Evolutionary conservation across 2,329 filamentous ascomycete genomes (phyloP).

Genomic region (Penicillium sp.): DNA sequence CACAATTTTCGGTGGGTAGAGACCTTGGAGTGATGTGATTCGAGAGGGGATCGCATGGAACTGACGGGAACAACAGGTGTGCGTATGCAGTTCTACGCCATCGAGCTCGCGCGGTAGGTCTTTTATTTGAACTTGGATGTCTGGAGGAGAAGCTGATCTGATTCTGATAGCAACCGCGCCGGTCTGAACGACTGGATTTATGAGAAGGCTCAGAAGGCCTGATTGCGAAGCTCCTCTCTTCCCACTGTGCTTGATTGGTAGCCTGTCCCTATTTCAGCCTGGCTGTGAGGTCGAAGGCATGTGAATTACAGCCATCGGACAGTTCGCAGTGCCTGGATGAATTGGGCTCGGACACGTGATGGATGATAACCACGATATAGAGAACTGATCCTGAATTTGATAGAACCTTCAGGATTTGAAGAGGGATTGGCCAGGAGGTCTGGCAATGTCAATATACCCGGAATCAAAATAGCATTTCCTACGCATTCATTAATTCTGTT

Average conservation of each 20-base stretch:
- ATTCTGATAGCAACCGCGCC: slow-evolving; percentile 61
- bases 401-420: slow-evolving; percentile 4
- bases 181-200: slow-evolving; percentile 97
- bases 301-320: neutral
- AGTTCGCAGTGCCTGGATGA: neutral
- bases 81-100: slow-evolving; percentile 78
- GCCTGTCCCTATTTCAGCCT: slow-evolving; percentile 13
- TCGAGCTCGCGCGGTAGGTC: slow-evolving; percentile 65
- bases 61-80: slow-evolving; percentile 45
- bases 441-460: slow-evolving; percentile 16
- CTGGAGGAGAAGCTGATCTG: neutral
- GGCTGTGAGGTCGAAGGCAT: slow-evolving; percentile 17
- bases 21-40: neutral
- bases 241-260: slow-evolving; percentile 7
- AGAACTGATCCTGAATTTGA: slow-evolving; percentile 5
- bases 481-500: neutral
- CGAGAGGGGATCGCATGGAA: neutral
- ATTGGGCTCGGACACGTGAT: neutral
- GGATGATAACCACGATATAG: slow-evolving; percentile 1
- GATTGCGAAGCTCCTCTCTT: slow-evolving; percentile 5
- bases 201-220: slow-evolving; percentile 60
- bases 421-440: slow-evolving; percentile 3
- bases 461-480: slow-evolving; percentile 12
- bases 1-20: slow-evolving; percentile 78
- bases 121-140: neutral